A percentile compares a stretch with the other conserved stretches of the same genome.
phyloP scores from a whole-genome alignment of 495 filamentous ascomycete genomes.

The Physcia stellaris region DNA sequence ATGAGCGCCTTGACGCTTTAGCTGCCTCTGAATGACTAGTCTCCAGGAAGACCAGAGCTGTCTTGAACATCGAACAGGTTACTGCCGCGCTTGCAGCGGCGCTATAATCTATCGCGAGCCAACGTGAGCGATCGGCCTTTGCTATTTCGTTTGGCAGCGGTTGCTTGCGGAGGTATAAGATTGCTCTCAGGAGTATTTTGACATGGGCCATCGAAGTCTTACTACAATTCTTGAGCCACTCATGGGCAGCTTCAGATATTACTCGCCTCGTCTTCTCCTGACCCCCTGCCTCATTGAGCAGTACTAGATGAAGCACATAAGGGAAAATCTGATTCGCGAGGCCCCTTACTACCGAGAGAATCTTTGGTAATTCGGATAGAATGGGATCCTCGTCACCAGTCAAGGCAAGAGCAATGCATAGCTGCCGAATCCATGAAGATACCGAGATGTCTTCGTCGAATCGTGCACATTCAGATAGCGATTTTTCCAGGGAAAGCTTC shows the following conservation, averaged over 20 bases:
- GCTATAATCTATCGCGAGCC: constrained; percentile 73
- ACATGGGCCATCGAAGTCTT: constrained; percentile 28
- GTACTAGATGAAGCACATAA: constrained; percentile 65
- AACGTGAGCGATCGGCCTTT: constrained; percentile 61
- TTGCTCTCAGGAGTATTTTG: constrained; percentile 55
- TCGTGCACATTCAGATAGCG: constrained; percentile 5
- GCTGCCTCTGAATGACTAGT: constrained; percentile 42
- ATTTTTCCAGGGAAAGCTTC: constrained; percentile 5
- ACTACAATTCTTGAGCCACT: constrained; percentile 7
- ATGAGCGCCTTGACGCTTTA: constrained; percentile 52
- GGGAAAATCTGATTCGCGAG: constrained; percentile 62
- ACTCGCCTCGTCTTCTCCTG: constrained; percentile 5
- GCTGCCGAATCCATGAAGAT: constrained; percentile 47
- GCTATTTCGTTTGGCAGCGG: constrained; percentile 59
- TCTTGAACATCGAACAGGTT: constrained; percentile 73
- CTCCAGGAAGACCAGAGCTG: constrained; percentile 72
- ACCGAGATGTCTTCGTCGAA: constrained; percentile 8
- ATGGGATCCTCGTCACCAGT: constrained; percentile 49
- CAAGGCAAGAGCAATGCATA: constrained; percentile 47
- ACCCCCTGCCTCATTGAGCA: constrained; percentile 32
- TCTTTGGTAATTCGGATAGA: constrained; percentile 46
- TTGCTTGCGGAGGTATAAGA: constrained; percentile 83
- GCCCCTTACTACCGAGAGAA: constrained; percentile 46
- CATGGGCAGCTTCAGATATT: constrained; percentile 26
- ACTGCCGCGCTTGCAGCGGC: constrained; percentile 64